Percentiles rank a stretch among this genome's conserved stretches.
Evolutionary conservation across 1,284 basidiomycete genomes (phyloP).

Genomic region (Mixia osmundae): DNA sequence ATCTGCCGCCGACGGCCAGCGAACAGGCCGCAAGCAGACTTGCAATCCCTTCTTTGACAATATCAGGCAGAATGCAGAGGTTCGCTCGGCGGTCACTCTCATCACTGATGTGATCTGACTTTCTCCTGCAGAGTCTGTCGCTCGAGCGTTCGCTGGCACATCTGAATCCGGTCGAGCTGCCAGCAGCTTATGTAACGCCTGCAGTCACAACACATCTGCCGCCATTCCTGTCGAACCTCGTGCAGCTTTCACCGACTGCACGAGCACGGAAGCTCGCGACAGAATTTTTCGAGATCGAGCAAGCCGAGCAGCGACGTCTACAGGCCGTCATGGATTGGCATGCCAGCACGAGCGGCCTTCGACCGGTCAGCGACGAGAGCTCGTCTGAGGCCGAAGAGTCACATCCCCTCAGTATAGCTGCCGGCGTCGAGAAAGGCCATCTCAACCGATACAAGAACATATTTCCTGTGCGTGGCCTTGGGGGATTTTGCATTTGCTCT

Average conservation of each 20-base stretch:
- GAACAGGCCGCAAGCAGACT: constrained; percentile 6
- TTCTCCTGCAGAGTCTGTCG: constrained; percentile 11
- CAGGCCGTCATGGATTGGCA: constrained; percentile 86
- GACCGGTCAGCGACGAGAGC: constrained; percentile 2
- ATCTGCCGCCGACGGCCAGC: too few relatives aligned
- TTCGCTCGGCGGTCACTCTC: constrained; percentile 5
- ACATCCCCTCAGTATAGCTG: constrained; percentile 69
- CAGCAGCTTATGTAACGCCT: constrained; percentile 29
- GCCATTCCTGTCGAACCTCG: constrained; percentile 52
- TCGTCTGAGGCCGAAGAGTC: too few relatives aligned
- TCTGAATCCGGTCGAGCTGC: constrained; percentile 50
- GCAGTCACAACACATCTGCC: constrained; percentile 34
- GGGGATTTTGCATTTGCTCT: background rate
- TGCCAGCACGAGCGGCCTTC: constrained; percentile 2
- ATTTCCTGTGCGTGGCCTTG: constrained; percentile 31
- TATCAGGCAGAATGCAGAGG: constrained; percentile 78
- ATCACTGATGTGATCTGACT: background rate
- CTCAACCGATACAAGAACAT: constrained; percentile 39
- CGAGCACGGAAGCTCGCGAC: constrained; percentile 59
- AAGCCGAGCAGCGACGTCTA: constrained; percentile 67
- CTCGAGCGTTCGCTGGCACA: constrained; percentile 24
- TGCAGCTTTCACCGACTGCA: constrained; percentile 28
- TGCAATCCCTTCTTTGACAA: constrained; percentile 42
- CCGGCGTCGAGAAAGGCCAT: constrained; percentile 77
- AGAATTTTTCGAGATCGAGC: constrained; percentile 73